Evolutionary conservation across 495 filamentous ascomycete species (phyloP), one percentile per base, ranked within the genome.

Genomic region (Durotheca rogersii): DNA sequence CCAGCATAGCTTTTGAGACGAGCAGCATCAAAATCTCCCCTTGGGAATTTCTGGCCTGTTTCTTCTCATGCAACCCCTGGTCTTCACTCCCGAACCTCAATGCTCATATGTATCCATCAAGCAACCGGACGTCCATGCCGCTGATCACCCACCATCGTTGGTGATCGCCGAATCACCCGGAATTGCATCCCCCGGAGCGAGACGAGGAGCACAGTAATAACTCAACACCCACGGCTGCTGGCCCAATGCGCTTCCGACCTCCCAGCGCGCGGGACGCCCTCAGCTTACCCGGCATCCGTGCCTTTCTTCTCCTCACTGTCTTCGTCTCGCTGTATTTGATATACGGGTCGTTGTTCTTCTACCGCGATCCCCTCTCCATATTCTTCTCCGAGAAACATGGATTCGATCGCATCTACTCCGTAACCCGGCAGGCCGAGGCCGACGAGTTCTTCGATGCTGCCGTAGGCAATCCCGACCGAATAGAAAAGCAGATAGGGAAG

Each of bases 51-150:
- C n/a, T n/a, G n/a, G n/a, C n/a, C n/a, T n/a, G n/a, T n/a, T n/a
- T n/a, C n/a, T n/a, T n/a, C n/a, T n/a, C n/a, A n/a, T n/a, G n/a
- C n/a, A n/a, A n/a, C n/a, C n/a, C 51, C 52, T 67, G 59, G 23
- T 78, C 61, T 57, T 69, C 72, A 19, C 60, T 57, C 53, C 75
- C 67, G 19, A 82, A 72, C 54, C n/a, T n/a, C n/a, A n/a, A n/a
- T n/a, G n/a, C n/a, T n/a, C n/a, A n/a, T n/a, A n/a, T n/a, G n/a
- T n/a, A n/a, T n/a, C n/a, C n/a, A n/a, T n/a, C n/a, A n/a, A n/a
- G n/a, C n/a, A n/a, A n/a, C n/a, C n/a, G n/a, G n/a, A n/a, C n/a
- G n/a, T n/a, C n/a, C n/a, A n/a, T n/a, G n/a, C n/a, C n/a, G n/a
- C n/a, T n/a, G n/a, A 27, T 27, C 23, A 27, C 4, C 9, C 23